Evolutionary conservation across 139 green algal genomes (phyloP), one percentile per base, ranked within the genome.

Genomic region (Zygnema cylindricum): DNA sequence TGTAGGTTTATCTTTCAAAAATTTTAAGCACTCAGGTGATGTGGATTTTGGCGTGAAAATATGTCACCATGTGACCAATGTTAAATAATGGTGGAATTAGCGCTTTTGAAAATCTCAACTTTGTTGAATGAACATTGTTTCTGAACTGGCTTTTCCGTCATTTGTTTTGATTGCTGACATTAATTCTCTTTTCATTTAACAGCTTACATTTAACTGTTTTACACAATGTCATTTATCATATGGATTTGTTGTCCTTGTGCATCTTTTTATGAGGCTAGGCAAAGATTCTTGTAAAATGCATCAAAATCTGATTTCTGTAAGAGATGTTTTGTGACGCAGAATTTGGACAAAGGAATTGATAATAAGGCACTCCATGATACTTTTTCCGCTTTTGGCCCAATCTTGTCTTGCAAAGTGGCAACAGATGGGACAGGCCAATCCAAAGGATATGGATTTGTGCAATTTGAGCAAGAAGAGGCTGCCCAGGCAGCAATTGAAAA

Each of bases 291-390:
- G n/a, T n/a, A n/a, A n/a, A n/a, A n/a, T n/a, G n/a, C n/a, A n/a
- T n/a, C n/a, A n/a, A n/a, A n/a, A n/a, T n/a, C n/a, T n/a, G n/a
- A n/a, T n/a, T n/a, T n/a, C n/a, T n/a, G n/a, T n/a, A n/a, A n/a
- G n/a, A n/a, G n/a, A n/a, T n/a, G n/a, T n/a, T n/a, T n/a, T n/a
- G n/a, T n/a, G n/a, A n/a, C 22, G 30, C 87, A 91, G 90, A 95
- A 94, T 90, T 86, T 95, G 23, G 93, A 95, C 90, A 93, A 93
- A 87, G 54, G 38, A 30, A 94, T 95, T 42, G 87, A 94, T 88
- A 92, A 94, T 92, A 93, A 93, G 86, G 92, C 91, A 49, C 87
- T 94, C n/a, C 57, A 92, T 42, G 92, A 94, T 73, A 94, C 92
- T 23, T 94, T 94, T 63, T 69, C 85, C 21, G 69, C 87, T 40